Evolutionary conservation across 2,329 filamentous ascomycete genomes (phyloP).

Genomic region (Byssochlamys sp.): DNA sequence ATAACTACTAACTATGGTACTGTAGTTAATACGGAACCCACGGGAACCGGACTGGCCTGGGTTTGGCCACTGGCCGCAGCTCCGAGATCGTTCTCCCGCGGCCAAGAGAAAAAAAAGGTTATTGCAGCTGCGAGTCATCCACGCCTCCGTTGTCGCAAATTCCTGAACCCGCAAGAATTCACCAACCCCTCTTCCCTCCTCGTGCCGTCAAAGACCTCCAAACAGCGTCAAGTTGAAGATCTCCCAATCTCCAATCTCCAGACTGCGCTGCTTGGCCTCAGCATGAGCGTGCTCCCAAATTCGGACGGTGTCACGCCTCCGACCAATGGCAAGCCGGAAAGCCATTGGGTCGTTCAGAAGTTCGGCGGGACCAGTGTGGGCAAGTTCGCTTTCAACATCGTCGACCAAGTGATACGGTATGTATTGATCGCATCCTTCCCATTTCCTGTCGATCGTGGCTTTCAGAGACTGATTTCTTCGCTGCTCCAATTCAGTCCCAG

Average conservation of each 20-base stretch:
- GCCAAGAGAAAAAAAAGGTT: constrained; percentile 7
- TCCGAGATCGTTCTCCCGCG: constrained; percentile 12
- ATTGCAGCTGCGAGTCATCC: neutral
- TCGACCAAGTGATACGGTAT: constrained; percentile 60
- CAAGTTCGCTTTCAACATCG: constrained; percentile 74
- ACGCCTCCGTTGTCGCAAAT: constrained; percentile 20
- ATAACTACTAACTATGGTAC: too few relatives aligned
- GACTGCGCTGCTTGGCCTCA: neutral
- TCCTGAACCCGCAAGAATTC: constrained; percentile 15
- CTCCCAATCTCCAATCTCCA: neutral
- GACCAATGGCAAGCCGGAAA: constrained; percentile 11
- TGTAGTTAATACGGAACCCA: neutral
- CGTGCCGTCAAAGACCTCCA: neutral
- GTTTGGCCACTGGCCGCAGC: neutral
- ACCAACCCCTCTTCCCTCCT: constrained; percentile 6
- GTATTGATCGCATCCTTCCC: constrained; percentile 9
- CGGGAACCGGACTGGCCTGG: neutral
- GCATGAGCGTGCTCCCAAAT: constrained; percentile 7
- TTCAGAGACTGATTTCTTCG: neutral
- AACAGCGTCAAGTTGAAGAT: neutral
- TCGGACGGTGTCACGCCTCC: constrained; percentile 6
- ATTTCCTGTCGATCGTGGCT: neutral
- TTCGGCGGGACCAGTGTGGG: constrained; percentile 92
- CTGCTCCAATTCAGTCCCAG: constrained; percentile 39
- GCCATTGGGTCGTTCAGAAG: constrained; percentile 79